Evolutionary conservation across 768 basidiomycete genomes (phyloP), one percentile per base, ranked within the genome.

Genomic region (Gloeostereum incarnatum): DNA sequence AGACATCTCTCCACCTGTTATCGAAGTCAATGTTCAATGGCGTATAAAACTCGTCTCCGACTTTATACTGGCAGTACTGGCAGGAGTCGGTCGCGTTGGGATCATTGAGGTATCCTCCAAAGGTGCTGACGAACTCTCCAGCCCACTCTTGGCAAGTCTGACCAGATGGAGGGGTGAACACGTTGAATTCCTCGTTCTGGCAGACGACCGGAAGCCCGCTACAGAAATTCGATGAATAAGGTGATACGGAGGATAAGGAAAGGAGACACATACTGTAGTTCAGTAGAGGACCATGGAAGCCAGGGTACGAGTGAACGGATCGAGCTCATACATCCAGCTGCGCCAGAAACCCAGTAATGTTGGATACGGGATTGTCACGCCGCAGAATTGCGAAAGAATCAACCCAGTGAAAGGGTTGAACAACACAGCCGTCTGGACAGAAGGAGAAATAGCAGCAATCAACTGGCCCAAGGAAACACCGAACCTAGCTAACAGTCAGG

Each of bases 41-140:
- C 8, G 54, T 48, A 53, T 66, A 83, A 60, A 81, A 89, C 45
- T 88, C 61, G 46, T 88, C 81, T 1, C 85, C 84, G 17, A 71
- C 58, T 50, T 46, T 38, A 51, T 71, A 87, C 49, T 76, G 72
- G 49, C 90, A 92, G 55, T 88, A 92, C 11, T 70, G 67, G 55
- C 91, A 93, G 5, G 57, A 52, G 1, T 53, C 38, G 0, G 75
- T 80, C 8, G 71, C 84, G 39, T 67, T 61, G 0, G 70, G 66
- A 47, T 91, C 78, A 40, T 78, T 67, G 11, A 93, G 59, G 56
- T 91, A 91, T 0, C 90, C 90, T 0, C 84, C 83, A 35, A 71
- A 67, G 0, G 50, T 54, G 1, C 44, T 43, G 9, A 81, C 72
- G 55, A 88, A 93, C 7, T 73, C 61, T n/a, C 62, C 52, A 0